phyloP scores from a whole-genome alignment of 306 rosid genomes.

The Prinsepia uniflora region DNA sequence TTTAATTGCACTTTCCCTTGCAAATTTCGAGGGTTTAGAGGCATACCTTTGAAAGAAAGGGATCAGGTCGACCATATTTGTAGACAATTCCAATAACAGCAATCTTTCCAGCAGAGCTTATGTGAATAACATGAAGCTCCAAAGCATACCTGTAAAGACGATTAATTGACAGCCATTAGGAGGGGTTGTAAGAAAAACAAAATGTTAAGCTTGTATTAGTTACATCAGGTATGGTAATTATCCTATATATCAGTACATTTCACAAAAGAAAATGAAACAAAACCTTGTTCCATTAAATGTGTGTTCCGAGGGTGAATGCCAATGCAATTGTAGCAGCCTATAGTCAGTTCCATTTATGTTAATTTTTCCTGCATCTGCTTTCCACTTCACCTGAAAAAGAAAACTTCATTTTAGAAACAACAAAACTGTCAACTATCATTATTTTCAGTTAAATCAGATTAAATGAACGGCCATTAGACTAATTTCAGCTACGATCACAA shows the following conservation, averaged over 20 bases:
- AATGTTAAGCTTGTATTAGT: no score
- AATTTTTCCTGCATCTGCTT: constrained; percentile 54
- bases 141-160: constrained; percentile 43
- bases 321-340: constrained; percentile 55
- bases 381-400: constrained; percentile 53
- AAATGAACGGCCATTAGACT: not conserved
- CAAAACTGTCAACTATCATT: not conserved
- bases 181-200: not conserved
- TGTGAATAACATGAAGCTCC: constrained; percentile 62
- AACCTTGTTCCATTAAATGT: constrained; percentile 60
- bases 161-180: not conserved
- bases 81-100: constrained; percentile 66
- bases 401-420: not conserved
- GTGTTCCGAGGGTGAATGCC: constrained; percentile 91
- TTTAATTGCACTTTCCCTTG: no score
- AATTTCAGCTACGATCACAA: not conserved
- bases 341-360: constrained; percentile 53
- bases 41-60: constrained; percentile 57
- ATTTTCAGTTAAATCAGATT: not conserved
- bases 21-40: not conserved
- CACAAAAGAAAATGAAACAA: not conserved
- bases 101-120: constrained; percentile 29
- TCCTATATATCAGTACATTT: no score
- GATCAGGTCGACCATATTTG: constrained; percentile 54
- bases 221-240: no score